A percentile compares a stretch with the other conserved stretches of the same genome.
Evolutionary conservation across 2,329 filamentous ascomycete species (phyloP).

Genomic region (Mollisiaceae sp.): DNA sequence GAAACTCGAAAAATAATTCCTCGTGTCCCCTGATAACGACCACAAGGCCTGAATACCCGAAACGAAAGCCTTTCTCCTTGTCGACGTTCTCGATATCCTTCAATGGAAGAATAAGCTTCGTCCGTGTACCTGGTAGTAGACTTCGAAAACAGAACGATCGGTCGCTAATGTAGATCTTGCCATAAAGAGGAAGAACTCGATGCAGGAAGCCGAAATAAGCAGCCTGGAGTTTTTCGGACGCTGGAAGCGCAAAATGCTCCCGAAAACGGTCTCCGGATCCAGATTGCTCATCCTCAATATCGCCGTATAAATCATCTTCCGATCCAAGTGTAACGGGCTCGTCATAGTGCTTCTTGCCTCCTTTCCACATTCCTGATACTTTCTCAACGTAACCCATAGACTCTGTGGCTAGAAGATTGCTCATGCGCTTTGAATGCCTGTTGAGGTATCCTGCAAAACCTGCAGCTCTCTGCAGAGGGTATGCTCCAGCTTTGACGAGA

Average conservation of each 20-base stretch:
- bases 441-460: slow-evolving; percentile 84
- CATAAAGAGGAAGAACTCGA: slow-evolving; percentile 87
- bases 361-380: slow-evolving; percentile 96
- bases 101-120: slow-evolving; percentile 89
- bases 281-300: slow-evolving; percentile 68
- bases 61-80: slow-evolving; percentile 93
- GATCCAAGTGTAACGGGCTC: slow-evolving; percentile 58
- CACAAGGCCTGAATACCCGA: slow-evolving; percentile 88
- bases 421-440: slow-evolving; percentile 79
- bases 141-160: slow-evolving; percentile 92
- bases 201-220: slow-evolving; percentile 94
- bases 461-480: slow-evolving; percentile 82
- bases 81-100: slow-evolving; percentile 91
- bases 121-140: slow-evolving; percentile 84
- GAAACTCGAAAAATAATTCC: slow-evolving; percentile 96
- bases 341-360: slow-evolving; percentile 86
- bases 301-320: slow-evolving; percentile 59
- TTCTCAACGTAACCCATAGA: slow-evolving; percentile 97
- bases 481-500: slow-evolving; percentile 66
- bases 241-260: slow-evolving; percentile 86
- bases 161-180: slow-evolving; percentile 94
- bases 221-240: slow-evolving; percentile 81
- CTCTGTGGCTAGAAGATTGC: slow-evolving; percentile 80
- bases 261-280: slow-evolving; percentile 81
- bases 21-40: slow-evolving; percentile 94